Evolutionary conservation across 495 filamentous ascomycete species (phyloP).

Genomic region (Baudoinia panamericana): DNA sequence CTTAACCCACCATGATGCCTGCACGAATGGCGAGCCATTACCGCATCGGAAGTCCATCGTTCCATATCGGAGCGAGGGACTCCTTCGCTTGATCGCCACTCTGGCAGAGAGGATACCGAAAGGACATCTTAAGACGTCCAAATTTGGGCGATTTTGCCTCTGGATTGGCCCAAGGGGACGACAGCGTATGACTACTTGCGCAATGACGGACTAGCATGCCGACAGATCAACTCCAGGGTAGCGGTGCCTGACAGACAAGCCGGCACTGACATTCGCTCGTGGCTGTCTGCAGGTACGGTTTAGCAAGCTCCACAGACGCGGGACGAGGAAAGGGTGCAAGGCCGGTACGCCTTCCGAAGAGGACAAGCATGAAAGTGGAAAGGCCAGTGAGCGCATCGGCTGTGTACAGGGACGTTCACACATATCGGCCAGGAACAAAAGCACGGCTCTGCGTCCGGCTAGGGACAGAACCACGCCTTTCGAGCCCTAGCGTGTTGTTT

Average conservation of each 20-base stretch:
- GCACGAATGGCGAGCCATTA: slow-evolving; percentile 10
- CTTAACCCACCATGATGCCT: slow-evolving; percentile 1
- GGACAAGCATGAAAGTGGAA: too few species aligned
- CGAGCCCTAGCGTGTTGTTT: slow-evolving; percentile 9
- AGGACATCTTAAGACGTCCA: slow-evolving; percentile 2
- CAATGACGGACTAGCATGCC: slow-evolving; percentile 4
- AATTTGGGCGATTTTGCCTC: slow-evolving; percentile 1
- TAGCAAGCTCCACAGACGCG: slow-evolving; percentile 10
- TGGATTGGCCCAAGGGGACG: slow-evolving; percentile 9
- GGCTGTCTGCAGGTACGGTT: slow-evolving; percentile 12
- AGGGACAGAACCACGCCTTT: neutral
- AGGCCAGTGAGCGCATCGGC: too few species aligned
- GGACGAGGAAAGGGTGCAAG: neutral
- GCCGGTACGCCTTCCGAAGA: neutral
- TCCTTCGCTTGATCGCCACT: slow-evolving; percentile 11
- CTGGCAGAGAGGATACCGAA: neutral
- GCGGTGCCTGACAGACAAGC: neutral
- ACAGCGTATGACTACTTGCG: slow-evolving; percentile 2
- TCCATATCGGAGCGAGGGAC: slow-evolving; percentile 10
- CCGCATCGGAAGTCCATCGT: slow-evolving; percentile 12
- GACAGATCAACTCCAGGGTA: slow-evolving; percentile 13
- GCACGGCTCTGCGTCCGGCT: too few species aligned
- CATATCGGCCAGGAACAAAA: too few species aligned
- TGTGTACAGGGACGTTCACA: too few species aligned
- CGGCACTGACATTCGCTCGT: slow-evolving; percentile 11